Conservation (phyloP, 2,329 filamentous ascomycete genomes). For the Canariomyces notabilis region DNA sequence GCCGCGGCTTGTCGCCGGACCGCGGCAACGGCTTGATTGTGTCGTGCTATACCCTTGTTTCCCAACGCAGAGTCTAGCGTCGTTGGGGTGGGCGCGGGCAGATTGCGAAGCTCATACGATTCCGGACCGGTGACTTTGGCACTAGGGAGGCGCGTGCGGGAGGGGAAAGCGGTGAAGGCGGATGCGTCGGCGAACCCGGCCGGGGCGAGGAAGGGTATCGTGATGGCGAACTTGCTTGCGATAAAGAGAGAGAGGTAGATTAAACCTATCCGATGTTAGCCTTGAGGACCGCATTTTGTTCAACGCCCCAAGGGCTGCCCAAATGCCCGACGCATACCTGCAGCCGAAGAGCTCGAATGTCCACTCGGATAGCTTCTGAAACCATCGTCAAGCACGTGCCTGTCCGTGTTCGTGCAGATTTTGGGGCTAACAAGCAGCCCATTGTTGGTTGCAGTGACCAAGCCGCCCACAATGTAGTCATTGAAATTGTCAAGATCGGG, state of each 20-base stretch:
- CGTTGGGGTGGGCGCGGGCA: constrained; percentile 24
- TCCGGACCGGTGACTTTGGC: constrained; percentile 33
- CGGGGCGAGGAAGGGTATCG: constrained; percentile 61
- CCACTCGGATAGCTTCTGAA: constrained; percentile 82
- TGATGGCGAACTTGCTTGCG: constrained; percentile 73
- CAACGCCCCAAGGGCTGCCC: too few relatives aligned
- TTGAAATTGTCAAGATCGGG: constrained; percentile 64
- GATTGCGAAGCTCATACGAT: constrained; percentile 29
- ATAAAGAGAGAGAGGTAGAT: constrained; percentile 85
- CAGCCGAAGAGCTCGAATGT: constrained; percentile 40
- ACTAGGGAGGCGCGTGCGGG: constrained; percentile 54
- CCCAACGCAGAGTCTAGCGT: constrained; percentile 27
- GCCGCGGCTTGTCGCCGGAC: constrained; percentile 71
- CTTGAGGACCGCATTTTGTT: background rate
- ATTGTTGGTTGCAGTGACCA: constrained; percentile 45
- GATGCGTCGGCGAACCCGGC: constrained; percentile 40
- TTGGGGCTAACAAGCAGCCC: constrained; percentile 67
- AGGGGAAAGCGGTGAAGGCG: constrained; percentile 66
- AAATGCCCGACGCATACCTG: constrained; percentile 55
- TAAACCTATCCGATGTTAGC: constrained; percentile 55
- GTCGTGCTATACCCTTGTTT: constrained; percentile 30
- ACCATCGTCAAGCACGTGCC: constrained; percentile 63
- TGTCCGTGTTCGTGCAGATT: constrained; percentile 68
- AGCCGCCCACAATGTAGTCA: constrained; percentile 58
- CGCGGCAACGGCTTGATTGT: constrained; percentile 41